Conservation (phyloP, 129 eudicot species). For the Flaveria sonorensis region DNA sequence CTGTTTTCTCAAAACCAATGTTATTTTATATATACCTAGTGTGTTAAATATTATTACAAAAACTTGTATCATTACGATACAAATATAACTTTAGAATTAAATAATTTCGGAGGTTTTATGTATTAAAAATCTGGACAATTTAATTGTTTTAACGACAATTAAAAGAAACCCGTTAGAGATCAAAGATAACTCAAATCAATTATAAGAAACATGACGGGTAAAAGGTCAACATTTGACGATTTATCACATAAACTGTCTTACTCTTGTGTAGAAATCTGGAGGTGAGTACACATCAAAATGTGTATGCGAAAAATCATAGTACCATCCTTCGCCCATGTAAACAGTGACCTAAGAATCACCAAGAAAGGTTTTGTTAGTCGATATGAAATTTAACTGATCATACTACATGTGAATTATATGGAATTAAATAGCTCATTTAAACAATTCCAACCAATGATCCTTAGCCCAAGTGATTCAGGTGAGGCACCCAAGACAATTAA, state of each 20-base stretch:
- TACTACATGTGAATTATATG: neutral
- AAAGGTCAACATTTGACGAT: slow-evolving; percentile 1
- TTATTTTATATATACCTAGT: neutral
- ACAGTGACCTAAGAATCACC: slow-evolving; percentile 65
- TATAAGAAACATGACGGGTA: neutral
- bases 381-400: neutral
- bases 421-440: neutral
- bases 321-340: slow-evolving; percentile 99
- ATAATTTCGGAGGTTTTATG: neutral
- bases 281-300: slow-evolving; percentile 93
- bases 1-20: neutral
- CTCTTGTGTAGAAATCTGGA: slow-evolving; percentile 94
- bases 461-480: no score
- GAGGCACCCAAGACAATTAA: no score
- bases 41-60: neutral
- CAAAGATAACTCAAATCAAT: neutral
- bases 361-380: slow-evolving; percentile 23
- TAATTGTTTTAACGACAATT: neutral
- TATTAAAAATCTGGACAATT: neutral
- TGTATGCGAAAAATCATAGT: slow-evolving; percentile 69
- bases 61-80: neutral
- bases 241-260: slow-evolving; percentile 30
- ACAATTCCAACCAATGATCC: no score
- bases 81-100: neutral
- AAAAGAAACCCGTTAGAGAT: no score